A percentile compares a stretch with the other conserved stretches of the same genome.
These are phyloP conservation scores for Colletotrichum brevisporum DNA, from an alignment of 2,329 filamentous ascomycete species.

Conservation along the genomic window DNA sequence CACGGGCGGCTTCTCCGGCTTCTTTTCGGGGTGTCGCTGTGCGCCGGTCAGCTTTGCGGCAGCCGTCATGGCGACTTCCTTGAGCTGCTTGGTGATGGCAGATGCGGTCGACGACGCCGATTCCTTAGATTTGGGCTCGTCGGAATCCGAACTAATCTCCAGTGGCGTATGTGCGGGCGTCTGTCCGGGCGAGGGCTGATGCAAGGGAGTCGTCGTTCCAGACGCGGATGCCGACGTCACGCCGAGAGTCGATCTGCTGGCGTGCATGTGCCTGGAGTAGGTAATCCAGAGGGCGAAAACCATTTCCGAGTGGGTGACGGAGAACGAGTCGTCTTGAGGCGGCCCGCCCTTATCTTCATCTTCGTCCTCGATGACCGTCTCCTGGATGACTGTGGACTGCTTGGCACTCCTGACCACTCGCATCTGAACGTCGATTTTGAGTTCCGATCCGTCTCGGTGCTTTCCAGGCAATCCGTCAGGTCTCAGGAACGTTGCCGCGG, in stretches of 20 bases:
- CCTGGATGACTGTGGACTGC: slow-evolving; percentile 70
- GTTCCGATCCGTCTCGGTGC: slow-evolving; percentile 91
- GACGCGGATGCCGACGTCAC: slow-evolving; percentile 75
- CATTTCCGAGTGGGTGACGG: slow-evolving; percentile 75
- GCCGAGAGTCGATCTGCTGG: slow-evolving; percentile 72
- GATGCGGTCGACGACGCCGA: slow-evolving; percentile 56
- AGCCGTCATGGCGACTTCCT: slow-evolving; percentile 68
- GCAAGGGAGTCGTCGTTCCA: slow-evolving; percentile 78
- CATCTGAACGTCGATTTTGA: slow-evolving; percentile 97
- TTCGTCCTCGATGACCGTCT: slow-evolving; percentile 74
- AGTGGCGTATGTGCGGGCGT: slow-evolving; percentile 70
- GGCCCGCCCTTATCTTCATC: slow-evolving; percentile 55
- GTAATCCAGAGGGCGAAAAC: slow-evolving; percentile 98
- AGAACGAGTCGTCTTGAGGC: slow-evolving; percentile 59
- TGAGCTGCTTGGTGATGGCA: slow-evolving; percentile 69
- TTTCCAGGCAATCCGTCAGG: slow-evolving; percentile 87
- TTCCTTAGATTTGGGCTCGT: slow-evolving; percentile 59
- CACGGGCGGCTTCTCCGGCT: slow-evolving; percentile 51
- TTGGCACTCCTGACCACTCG: slow-evolving; percentile 93
- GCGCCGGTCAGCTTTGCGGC: slow-evolving; percentile 67
- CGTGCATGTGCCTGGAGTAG: slow-evolving; percentile 93
- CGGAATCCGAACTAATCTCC: slow-evolving; percentile 69
- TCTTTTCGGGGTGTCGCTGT: slow-evolving; percentile 50
- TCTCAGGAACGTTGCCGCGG: slow-evolving; percentile 82
- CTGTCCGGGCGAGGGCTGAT: slow-evolving; percentile 84